phyloP scores from a whole-genome alignment of 495 filamentous ascomycete species.

The Lasiosphaeriaceae sp. region DNA sequence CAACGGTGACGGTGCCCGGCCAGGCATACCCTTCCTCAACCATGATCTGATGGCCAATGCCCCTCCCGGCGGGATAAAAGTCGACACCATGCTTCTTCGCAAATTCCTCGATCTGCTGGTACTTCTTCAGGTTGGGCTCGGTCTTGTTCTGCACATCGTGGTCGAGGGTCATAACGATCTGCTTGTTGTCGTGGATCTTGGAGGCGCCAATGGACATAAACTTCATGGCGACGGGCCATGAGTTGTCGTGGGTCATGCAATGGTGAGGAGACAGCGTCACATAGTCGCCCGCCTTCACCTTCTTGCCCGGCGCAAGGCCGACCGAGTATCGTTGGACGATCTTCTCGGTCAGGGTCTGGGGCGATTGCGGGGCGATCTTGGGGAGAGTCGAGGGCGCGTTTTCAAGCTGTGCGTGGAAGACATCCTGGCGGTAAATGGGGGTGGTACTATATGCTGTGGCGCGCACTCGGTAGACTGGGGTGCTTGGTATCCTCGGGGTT shows the following conservation, averaged over 20 bases:
- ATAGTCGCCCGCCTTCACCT: conserved; percentile 74
- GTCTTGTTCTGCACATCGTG: conserved; percentile 91
- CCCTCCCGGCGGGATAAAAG: conserved; percentile 79
- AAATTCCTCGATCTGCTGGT: conserved; percentile 80
- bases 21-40: conserved; percentile 50
- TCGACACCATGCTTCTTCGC: conserved; percentile 74
- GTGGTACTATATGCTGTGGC: conserved; percentile 23
- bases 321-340: conserved; percentile 78
- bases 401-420: conserved; percentile 28
- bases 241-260: conserved; percentile 94
- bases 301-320: conserved; percentile 67
- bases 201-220: conserved; percentile 87
- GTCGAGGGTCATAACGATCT: conserved; percentile 87
- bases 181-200: conserved; percentile 63
- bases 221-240: conserved; percentile 79
- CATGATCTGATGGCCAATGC: conserved; percentile 43
- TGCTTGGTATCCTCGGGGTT: conserved; percentile 3
- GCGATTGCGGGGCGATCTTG: conserved; percentile 16
- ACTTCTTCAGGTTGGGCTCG: conserved; percentile 80
- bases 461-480: conserved; percentile 6
- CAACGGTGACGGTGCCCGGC: conserved; percentile 82
- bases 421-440: conserved; percentile 18
- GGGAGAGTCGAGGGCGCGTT: conserved; percentile 6
- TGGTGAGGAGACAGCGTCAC: conserved; percentile 69
- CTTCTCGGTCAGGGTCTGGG: conserved; percentile 89